Base-by-base conservation (phyloP, 176 grass and related monocot genomes). In the Zea luxurians region DNA sequence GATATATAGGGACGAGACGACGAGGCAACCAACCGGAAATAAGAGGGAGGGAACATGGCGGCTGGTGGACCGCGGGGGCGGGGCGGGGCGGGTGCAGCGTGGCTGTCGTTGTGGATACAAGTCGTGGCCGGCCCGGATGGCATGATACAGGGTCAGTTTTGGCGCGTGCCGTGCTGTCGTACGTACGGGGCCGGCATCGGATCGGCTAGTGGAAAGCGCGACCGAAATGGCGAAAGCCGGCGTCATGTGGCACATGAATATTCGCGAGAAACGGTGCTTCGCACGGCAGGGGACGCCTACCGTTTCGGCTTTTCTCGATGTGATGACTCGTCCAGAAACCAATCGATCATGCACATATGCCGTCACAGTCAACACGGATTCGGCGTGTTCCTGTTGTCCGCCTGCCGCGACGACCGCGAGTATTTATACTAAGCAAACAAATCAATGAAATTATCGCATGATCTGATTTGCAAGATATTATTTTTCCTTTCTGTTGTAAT, bases 301-400 rank as follows among this genome's bases (percentile, higher is more conserved):
- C 4, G 6, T 59, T 65, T 52, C 44, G 10, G 10, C 42, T 64
- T 37, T 9, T 34, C 12, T 48, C 8, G 46, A 20, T 37, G 67
- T 27, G 27, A 27, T 27, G 59, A 37, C 61, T 2, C 16, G 71
- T 18, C 3, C 54, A 20, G 37, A 0, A 10, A 15, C 69, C 45
- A 27, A 27, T 1, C 27, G 27, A 43, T 8, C 17, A 67, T 54
- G 68, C 27, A 27, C 18, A 2, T 73, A 0, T 0, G 35, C 52
- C 6, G 3, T 71, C 53, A 27, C 59, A 11, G 10, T 13, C 44
- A 20, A 18, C 71, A 73, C 42, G 34, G 70, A 68, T 78, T 49
- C 13, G 47, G 85, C 74, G 35, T 87, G 85, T 65, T 72, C 78
- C 8, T 36, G 44, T 9, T 40, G 15, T 15, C 8, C 8, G 16